Percentiles rank a stretch among this genome's conserved stretches.
phyloP scores from a whole-genome alignment of 768 basidiomycete genomes.

The Suillus brevipes region DNA sequence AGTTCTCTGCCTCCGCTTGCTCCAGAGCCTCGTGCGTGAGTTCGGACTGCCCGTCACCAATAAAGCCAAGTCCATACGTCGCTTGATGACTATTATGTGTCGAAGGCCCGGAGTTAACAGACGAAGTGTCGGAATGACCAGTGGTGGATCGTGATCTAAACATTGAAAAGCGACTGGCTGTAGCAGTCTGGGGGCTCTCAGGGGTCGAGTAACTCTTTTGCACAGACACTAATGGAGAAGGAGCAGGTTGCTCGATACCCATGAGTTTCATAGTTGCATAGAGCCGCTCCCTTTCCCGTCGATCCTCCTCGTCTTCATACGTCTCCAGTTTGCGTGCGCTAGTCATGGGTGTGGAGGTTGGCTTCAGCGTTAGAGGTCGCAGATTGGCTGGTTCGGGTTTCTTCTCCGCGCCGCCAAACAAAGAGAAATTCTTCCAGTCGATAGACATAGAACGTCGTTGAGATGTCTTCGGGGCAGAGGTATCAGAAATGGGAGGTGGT shows the following conservation, averaged over 20 bases:
- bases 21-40: conserved; percentile 77
- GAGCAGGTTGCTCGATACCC: conserved; percentile 77
- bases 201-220: conserved; percentile 45
- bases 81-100: conserved; percentile 34
- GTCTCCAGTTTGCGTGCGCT: conserved; percentile 81
- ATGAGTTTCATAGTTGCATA: conserved; percentile 92
- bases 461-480: conserved; percentile 36
- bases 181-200: conserved; percentile 25
- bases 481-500: conserved; percentile 25
- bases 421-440: conserved; percentile 79
- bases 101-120: conserved; percentile 46
- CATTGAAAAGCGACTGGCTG: conserved; percentile 63
- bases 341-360: conserved; percentile 53
- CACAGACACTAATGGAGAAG: conserved; percentile 34
- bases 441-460: conserved; percentile 81
- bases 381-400: conserved; percentile 57
- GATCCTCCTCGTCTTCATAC: conserved; percentile 90
- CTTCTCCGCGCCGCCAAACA: conserved; percentile 64
- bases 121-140: conserved; percentile 47
- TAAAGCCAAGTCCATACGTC: conserved; percentile 31
- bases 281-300: conserved; percentile 81
- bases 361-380: conserved; percentile 73
- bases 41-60: conserved; percentile 34
- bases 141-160: conserved; percentile 56
- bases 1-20: conserved; percentile 76